A percentile compares a stretch with the other conserved stretches of the same genome.
phyloP scores from a whole-genome alignment of 345 rosid genomes.

The Syzygium jambos region DNA sequence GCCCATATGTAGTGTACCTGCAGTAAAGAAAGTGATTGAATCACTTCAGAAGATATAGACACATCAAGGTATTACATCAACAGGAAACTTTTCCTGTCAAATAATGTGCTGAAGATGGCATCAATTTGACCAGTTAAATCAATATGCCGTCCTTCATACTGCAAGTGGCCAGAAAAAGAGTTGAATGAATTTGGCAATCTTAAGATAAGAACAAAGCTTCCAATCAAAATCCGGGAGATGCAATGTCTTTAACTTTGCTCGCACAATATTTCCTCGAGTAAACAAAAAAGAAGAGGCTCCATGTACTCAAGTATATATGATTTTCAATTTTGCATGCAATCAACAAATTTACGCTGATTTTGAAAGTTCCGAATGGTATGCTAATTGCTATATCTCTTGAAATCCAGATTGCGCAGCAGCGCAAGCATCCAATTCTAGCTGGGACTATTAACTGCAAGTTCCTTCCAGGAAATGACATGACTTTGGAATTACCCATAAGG shows the following conservation, averaged over 20 bases:
- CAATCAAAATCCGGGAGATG: not conserved
- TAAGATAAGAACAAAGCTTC: not conserved
- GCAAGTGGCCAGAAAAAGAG: not conserved
- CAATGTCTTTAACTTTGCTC: not conserved
- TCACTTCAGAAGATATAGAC: not conserved
- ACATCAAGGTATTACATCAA: not conserved
- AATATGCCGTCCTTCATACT: constrained; percentile 2
- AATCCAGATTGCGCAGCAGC: not conserved
- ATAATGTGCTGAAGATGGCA: not conserved
- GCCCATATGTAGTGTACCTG: constrained; percentile 25
- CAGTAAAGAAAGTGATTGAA: constrained; percentile 6
- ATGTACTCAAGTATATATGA: not conserved
- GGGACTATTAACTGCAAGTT: not conserved
- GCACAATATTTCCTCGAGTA: not conserved
- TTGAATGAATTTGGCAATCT: not conserved
- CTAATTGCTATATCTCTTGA: not conserved
- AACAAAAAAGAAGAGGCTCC: not conserved
- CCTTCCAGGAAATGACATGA: not conserved
- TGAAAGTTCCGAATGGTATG: not conserved
- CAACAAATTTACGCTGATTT: not conserved
- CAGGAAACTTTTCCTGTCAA: constrained; percentile 1
- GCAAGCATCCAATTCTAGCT: not conserved
- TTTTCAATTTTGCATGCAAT: not conserved
- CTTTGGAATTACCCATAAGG: constrained; percentile 18
- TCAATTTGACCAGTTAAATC: not conserved